Percentiles rank a stretch among this genome's conserved stretches.
Conservation (phyloP, 805 yeast genomes). For the Schizosaccharomyces octosporus region DNA sequence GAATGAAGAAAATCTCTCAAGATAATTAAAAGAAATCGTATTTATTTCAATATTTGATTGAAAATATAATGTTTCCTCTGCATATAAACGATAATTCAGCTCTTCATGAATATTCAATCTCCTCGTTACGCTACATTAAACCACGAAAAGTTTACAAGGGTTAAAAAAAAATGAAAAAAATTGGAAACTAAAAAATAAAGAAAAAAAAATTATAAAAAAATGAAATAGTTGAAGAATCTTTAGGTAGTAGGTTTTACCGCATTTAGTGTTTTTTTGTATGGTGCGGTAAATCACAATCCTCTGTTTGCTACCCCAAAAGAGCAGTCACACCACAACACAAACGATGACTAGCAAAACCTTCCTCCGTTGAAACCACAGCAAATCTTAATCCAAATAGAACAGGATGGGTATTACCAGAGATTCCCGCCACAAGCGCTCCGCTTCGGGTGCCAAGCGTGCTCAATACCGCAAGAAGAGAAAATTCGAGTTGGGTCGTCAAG, state of each 20-base stretch:
- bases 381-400: not conserved
- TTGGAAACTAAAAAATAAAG: too few relatives aligned
- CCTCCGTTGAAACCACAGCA: not conserved
- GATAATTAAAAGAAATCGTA: too few relatives aligned
- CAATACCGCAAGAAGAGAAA: slow-evolving; percentile 99
- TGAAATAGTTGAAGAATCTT: not conserved
- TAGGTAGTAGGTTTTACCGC: not conserved
- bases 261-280: not conserved
- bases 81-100: too few relatives aligned
- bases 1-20: too few relatives aligned
- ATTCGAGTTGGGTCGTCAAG: slow-evolving; percentile 98
- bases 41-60: too few relatives aligned
- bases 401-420: slow-evolving; percentile 99
- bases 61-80: too few relatives aligned
- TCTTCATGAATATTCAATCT: too few relatives aligned
- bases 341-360: not conserved
- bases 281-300: not conserved
- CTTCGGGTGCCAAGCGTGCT: slow-evolving; percentile 99
- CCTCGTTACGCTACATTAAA: too few relatives aligned
- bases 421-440: slow-evolving; percentile 99
- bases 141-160: too few relatives aligned
- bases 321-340: not conserved
- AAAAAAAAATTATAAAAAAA: too few relatives aligned
- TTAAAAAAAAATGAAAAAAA: too few relatives aligned
- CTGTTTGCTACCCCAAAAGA: not conserved